Evolutionary conservation across 2,329 filamentous ascomycete species (phyloP).

Genomic region (Cylindrodendrum hubeiense): DNA sequence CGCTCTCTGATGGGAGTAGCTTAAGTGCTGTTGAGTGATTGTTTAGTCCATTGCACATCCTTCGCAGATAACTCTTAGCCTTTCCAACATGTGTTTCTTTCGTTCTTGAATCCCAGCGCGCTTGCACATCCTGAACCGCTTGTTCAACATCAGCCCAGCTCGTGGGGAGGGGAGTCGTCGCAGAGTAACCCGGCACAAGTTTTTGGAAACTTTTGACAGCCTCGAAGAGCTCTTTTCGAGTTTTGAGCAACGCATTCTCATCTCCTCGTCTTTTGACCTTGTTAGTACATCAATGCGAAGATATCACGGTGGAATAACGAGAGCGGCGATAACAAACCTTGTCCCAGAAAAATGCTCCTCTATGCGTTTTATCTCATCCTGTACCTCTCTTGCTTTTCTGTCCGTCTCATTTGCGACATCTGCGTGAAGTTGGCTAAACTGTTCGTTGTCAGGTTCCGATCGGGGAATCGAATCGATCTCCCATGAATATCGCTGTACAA

Average conservation of each 20-base stretch:
- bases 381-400: background rate
- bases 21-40: conserved; percentile 32
- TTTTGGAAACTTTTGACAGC: background rate
- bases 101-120: conserved; percentile 20
- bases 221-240: background rate
- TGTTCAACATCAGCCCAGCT: background rate
- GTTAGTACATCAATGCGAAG: background rate
- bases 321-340: too few relatives aligned
- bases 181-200: background rate
- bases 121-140: conserved; percentile 1
- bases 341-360: too few relatives aligned
- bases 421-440: conserved; percentile 13
- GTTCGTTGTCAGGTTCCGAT: background rate
- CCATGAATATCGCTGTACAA: conserved; percentile 28
- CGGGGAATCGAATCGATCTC: conserved; percentile 13
- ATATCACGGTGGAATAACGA: too few relatives aligned
- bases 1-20: conserved; percentile 29
- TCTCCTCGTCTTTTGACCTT: background rate
- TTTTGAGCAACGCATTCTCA: background rate
- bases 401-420: background rate
- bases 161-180: background rate
- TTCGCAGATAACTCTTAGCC: conserved; percentile 23
- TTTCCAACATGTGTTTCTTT: conserved; percentile 14
- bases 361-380: background rate
- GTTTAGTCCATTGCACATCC: conserved; percentile 28